phyloP scores from a whole-genome alignment of 148 eudicot genomes.

The Amaranthus cruentus region DNA sequence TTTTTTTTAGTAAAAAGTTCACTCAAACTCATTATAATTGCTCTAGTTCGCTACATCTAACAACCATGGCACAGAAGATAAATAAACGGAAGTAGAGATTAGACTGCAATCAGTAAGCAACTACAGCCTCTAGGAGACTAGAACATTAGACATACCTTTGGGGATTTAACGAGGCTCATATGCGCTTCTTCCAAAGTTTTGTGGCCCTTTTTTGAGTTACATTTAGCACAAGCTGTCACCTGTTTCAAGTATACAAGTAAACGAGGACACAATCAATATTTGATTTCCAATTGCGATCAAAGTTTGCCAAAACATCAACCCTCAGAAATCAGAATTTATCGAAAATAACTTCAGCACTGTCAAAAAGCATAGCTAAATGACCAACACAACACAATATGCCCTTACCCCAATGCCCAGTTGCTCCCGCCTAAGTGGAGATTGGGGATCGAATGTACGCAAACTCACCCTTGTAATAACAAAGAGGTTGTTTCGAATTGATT shows the following conservation, averaged over 20 bases:
- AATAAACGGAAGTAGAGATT: background rate
- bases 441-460: too few species aligned
- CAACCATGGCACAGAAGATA: background rate
- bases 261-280: background rate
- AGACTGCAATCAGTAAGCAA: background rate
- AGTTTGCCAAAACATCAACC: background rate
- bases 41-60: background rate
- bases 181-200: slow-evolving; percentile 82
- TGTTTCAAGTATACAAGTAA: slow-evolving; percentile 16
- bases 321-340: background rate
- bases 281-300: background rate
- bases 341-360: background rate
- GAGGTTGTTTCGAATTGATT: too few species aligned
- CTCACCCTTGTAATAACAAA: too few species aligned
- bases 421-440: too few species aligned
- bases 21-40: too few species aligned
- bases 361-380: background rate
- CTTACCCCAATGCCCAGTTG: too few species aligned
- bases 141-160: slow-evolving; percentile 49
- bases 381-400: background rate
- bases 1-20: too few species aligned
- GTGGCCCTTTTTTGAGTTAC: slow-evolving; percentile 90
- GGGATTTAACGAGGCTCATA: slow-evolving; percentile 62
- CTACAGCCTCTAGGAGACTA: background rate
- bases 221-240: slow-evolving; percentile 90